Evolutionary conservation across 208 protist genomes (phyloP).

Genomic region (Phytomonas sp.): DNA sequence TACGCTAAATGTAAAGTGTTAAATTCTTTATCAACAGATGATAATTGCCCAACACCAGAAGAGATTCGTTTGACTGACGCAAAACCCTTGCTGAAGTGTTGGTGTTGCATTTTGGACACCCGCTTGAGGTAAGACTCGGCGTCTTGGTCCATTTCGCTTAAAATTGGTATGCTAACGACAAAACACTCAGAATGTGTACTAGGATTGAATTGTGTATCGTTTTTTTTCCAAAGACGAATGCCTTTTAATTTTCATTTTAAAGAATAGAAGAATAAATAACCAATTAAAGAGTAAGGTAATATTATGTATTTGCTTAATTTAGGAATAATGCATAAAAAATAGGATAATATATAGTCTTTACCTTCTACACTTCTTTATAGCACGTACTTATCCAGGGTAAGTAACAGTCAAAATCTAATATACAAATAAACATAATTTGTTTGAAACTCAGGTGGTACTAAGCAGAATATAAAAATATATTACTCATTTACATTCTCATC

Average conservation of each 20-base stretch:
- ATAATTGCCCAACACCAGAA: no score
- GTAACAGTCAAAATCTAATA: background rate
- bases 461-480: no score
- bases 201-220: background rate
- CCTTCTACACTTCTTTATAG: no score
- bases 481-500: no score
- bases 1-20: no score
- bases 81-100: constrained; percentile 23
- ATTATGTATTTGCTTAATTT: no score
- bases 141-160: background rate
- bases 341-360: no score
- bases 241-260: background rate
- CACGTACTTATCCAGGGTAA: no score
- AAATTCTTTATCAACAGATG: no score
- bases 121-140: constrained; percentile 30
- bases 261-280: background rate
- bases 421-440: background rate
- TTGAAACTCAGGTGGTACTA: background rate
- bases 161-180: constrained; percentile 9
- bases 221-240: background rate
- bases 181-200: background rate
- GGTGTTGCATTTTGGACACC: constrained; percentile 13
- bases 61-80: background rate
- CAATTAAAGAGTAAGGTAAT: no score
- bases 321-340: no score